Evolutionary conservation across 352 stramenopile species (phyloP), one percentile per base, ranked within the genome.

Genomic region (Phytophthora sojae): DNA sequence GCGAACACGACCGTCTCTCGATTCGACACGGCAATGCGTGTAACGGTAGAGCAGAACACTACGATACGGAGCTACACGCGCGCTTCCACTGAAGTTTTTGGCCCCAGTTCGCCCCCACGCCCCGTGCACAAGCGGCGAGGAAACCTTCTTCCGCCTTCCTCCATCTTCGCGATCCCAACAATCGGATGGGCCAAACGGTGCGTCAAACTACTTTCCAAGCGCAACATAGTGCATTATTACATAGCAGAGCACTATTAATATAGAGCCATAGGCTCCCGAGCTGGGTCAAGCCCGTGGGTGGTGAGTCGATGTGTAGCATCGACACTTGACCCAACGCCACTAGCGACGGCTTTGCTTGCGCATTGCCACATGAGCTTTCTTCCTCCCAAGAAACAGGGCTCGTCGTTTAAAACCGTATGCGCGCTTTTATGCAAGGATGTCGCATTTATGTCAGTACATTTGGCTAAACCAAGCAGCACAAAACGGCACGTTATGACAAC

Each of bases 331-430:
- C n/a, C n/a, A n/a, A n/a, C 21, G 21, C 25, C 35, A 52, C 39
- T 61, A 21, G 29, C 15, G 39, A 71, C 39, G 37, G 57, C 57
- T 54, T 53, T 14, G 51, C 50, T 72, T 68, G 65, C 65, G 58
- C 65, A 59, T 62, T 53, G 25, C 44, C 61, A 62, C 61, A 67
- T 60, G 61, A 67, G 32, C 35, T 50, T 42, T 56, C 32, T 30
- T 23, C 11, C 26, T 39, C 21, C 23, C 57, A 65, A 61, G 45
- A 73, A 73, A 72, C 51, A 55, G 57, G 57, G 17, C 23, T 44
- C 23, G 8, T 17, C 5, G 54, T 69, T 69, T 63, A 53, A 64
- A 64, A 63, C 53, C 51, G 0, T 11, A 26, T 7, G 12, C 6
- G 8, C 23, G 11, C 15, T 54, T 59, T 15, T 54, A 55, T 59